phyloP scores from a whole-genome alignment of 306 rosid species.

The Citrullus colocynthis region DNA sequence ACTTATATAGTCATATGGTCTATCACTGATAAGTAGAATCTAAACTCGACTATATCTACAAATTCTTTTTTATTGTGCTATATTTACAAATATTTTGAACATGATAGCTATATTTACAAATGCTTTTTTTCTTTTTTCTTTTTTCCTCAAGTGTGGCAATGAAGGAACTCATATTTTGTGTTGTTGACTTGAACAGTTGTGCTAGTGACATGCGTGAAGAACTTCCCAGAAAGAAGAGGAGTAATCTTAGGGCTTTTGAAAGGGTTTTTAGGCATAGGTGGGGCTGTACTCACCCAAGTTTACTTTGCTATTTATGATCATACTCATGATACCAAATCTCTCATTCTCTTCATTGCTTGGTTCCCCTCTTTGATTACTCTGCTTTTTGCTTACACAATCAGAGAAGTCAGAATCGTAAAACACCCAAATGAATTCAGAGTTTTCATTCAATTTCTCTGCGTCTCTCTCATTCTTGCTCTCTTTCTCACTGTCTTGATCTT shows the following conservation, averaged over 20 bases:
- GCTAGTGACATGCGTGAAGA: slow-evolving; percentile 20
- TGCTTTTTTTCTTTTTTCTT: no score
- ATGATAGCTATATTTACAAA: no score
- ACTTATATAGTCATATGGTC: no score
- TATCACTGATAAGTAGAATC: no score
- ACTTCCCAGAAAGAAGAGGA: slow-evolving; percentile 30
- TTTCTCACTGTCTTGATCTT: slow-evolving; percentile 15
- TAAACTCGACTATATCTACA: no score
- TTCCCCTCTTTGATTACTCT: slow-evolving; percentile 18
- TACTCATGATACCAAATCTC: slow-evolving; percentile 3
- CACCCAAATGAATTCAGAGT: slow-evolving; percentile 14
- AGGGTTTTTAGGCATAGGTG: slow-evolving; percentile 1
- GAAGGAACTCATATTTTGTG: no score
- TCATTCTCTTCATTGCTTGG: slow-evolving; percentile 25
- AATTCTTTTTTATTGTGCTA: no score
- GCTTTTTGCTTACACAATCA: slow-evolving; percentile 12
- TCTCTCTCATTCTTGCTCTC: slow-evolving; percentile 1
- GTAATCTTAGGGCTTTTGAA: slow-evolving; percentile 18
- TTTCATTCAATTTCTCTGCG: not conserved
- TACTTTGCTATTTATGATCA: not conserved
- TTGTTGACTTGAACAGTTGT: not conserved
- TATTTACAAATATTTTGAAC: no score
- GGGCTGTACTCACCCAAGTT: slow-evolving; percentile 26
- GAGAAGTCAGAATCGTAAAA: slow-evolving; percentile 5
- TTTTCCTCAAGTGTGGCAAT: no score